Base-by-base conservation (phyloP, 176 grass and related monocot species). In the Pontederia crassipes region DNA sequence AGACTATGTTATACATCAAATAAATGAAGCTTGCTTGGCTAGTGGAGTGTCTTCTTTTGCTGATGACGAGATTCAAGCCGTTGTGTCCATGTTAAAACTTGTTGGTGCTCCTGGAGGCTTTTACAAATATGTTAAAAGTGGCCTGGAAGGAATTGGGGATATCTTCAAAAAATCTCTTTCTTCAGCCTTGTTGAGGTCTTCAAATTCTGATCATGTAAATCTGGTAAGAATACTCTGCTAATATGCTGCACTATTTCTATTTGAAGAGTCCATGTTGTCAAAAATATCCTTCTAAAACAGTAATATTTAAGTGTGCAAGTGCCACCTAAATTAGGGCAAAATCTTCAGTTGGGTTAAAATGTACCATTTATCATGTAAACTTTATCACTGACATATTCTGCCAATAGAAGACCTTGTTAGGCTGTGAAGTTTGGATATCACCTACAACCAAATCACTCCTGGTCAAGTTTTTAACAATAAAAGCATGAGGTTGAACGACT, bases 21-120 rank as follows among this genome's bases (percentile, higher is more conserved):
- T 97, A 88, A 92, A 97, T 50, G 72, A 88, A 72, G 59, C 85
- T 49, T 91, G 84, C 75, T 78, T 91, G 77, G 68, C 71, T 70
- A 75, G 76, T 64, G 84, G 84, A 60, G 68, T 82, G 73, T 82
- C 93, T 28, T 77, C 73, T 45, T 91, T 88, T 75, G 68, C 77
- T 29, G 81, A 85, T 66, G 93, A 91, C 77, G 93, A 97, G 70
- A 74, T 77, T 66, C 83, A 85, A 67, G 79, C 93, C 46, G 73
- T 97, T 24, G 93, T 85, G 70, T 83, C 87, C 29, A 77, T 97
- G 67, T 78, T 97, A 61, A 83, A 73, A 29, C 72, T 85, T 48
- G 84, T 79, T 67, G 82, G 91, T 97, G 93, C 84, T 65, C 81
- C 93, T 17, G 93, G 91, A 72, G 93, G 84, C 51, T 97, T 97